These are phyloP conservation scores for Mesembryanthemum crystallinum DNA, from an alignment of 148 eudicot genomes.

Conservation along the genomic window DNA sequence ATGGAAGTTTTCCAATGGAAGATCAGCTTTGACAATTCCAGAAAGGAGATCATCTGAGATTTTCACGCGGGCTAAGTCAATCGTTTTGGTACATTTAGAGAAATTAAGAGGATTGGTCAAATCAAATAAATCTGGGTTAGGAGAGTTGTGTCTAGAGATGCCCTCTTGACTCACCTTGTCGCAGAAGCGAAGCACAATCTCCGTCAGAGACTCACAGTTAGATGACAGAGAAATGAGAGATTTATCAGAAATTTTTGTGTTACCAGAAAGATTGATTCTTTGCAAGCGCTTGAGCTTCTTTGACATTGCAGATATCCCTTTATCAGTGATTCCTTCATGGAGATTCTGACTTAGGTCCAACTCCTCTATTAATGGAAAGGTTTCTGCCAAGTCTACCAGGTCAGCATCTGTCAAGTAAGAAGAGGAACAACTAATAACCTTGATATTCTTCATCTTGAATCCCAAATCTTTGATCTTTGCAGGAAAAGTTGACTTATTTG, in stretches of 20 bases:
- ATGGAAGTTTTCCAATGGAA: not conserved
- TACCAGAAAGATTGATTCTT: not conserved
- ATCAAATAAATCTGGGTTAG: not conserved
- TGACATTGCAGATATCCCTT: too few relatives aligned
- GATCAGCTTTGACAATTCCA: not conserved
- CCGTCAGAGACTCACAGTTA: too few relatives aligned
- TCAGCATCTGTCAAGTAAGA: not conserved
- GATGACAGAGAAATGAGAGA: too few relatives aligned
- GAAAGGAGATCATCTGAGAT: not conserved
- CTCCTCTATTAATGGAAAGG: slow-evolving; percentile 7
- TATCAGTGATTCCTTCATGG: not conserved
- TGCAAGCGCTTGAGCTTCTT: not conserved
- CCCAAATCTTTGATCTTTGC: not conserved
- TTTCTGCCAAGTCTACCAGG: slow-evolving; percentile 2
- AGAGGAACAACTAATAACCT: not conserved
- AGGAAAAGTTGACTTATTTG: not conserved
- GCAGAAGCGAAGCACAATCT: too few relatives aligned
- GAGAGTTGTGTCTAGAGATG: not conserved
- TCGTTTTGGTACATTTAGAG: not conserved
- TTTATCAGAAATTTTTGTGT: not conserved
- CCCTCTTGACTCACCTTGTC: not conserved
- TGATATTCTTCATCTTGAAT: not conserved
- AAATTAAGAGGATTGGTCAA: not conserved
- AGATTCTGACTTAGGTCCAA: not conserved
- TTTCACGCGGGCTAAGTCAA: not conserved